Evolutionary conservation across 306 rosid genomes (phyloP).

Genomic region (Cucurbita pepo): DNA sequence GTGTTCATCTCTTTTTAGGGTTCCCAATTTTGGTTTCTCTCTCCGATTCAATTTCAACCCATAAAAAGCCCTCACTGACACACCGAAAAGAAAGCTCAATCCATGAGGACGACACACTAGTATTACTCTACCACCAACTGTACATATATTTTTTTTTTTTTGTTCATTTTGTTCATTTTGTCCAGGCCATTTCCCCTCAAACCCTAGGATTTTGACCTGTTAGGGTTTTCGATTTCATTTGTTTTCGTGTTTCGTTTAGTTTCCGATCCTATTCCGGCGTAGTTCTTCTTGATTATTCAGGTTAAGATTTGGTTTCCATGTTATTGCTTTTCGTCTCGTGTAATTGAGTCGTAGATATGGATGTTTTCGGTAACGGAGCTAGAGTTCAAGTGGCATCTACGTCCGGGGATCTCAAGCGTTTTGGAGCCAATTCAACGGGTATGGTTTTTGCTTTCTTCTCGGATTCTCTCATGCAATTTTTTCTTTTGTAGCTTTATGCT

Average conservation of each 20-base stretch:
- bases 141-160: slow-evolving; percentile 16
- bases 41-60: slow-evolving; percentile 18
- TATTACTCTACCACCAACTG: slow-evolving; percentile 12
- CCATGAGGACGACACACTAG: background rate
- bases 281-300: background rate
- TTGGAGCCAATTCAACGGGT: slow-evolving; percentile 56
- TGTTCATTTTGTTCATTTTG: background rate
- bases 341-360: slow-evolving; percentile 29
- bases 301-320: slow-evolving; percentile 12
- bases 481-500: no score
- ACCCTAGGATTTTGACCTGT: slow-evolving; percentile 15
- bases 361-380: slow-evolving; percentile 56
- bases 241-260: background rate
- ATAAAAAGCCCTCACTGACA: background rate
- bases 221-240: slow-evolving; percentile 18
- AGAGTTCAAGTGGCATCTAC: slow-evolving; percentile 38
- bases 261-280: slow-evolving; percentile 6
- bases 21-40: slow-evolving; percentile 21
- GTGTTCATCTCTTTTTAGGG: slow-evolving; percentile 55
- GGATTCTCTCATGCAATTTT: no score
- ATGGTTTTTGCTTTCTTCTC: background rate
- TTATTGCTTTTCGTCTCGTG: slow-evolving; percentile 10
- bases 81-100: slow-evolving; percentile 6
- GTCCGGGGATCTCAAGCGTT: slow-evolving; percentile 40
- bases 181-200: slow-evolving; percentile 12